Percentiles rank a stretch among this genome's conserved stretches.
Evolutionary conservation across 2,329 filamentous ascomycete genomes (phyloP).

Genomic region (Nemania sp.): DNA sequence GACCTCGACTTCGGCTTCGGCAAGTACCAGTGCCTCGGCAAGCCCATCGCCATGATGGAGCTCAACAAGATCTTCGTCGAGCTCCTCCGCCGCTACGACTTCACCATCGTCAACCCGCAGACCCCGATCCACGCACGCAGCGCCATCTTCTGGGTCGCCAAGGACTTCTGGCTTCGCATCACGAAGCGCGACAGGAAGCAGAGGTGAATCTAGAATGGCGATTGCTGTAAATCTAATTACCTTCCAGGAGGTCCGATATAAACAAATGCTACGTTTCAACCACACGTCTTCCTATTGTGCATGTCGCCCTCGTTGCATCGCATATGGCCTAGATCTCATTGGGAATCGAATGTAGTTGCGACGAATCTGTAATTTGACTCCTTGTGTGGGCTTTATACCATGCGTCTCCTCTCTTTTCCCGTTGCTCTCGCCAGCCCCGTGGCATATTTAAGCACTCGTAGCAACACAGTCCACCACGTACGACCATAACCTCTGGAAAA

Average conservation of each 20-base stretch:
- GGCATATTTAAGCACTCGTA: too few species aligned
- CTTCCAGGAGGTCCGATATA: too few species aligned
- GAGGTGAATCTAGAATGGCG: neutral
- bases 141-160: constrained; percentile 33
- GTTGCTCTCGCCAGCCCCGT: too few species aligned
- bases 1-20: constrained; percentile 49
- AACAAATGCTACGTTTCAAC: too few species aligned
- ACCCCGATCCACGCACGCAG: constrained; percentile 29
- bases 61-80: constrained; percentile 50
- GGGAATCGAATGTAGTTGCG: too few species aligned
- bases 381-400: too few species aligned
- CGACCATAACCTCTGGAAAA: constrained; percentile 40
- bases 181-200: constrained; percentile 8
- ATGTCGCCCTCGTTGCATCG: too few species aligned
- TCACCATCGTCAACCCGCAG: constrained; percentile 32
- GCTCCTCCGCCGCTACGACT: constrained; percentile 34
- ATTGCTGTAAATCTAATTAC: too few species aligned
- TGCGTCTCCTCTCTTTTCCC: too few species aligned
- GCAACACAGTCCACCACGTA: constrained; percentile 27
- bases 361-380: too few species aligned
- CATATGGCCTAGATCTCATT: too few species aligned
- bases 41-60: constrained; percentile 50
- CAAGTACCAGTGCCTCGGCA: constrained; percentile 47
- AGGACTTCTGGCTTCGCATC: constrained; percentile 35
- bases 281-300: too few species aligned